Evolutionary conservation across 2,329 filamentous ascomycete genomes (phyloP).

Genomic region (Talaromyces sp.): DNA sequence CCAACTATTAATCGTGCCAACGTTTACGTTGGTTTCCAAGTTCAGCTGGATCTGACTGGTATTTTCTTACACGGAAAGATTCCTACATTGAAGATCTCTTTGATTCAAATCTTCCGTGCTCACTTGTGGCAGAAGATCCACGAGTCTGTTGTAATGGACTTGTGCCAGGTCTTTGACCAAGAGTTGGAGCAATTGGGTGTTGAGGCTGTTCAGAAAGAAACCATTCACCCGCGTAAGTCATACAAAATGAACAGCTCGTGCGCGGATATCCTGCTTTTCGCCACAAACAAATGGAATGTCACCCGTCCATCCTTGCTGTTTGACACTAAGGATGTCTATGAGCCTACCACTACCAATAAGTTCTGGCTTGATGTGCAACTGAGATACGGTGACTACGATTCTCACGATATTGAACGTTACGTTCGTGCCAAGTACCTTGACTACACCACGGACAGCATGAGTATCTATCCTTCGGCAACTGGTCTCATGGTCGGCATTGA

Average conservation of each 20-base stretch:
- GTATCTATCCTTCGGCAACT: conserved; percentile 95
- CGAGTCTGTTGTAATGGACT: conserved; percentile 97
- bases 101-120: conserved; percentile 98
- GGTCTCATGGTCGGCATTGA: conserved; percentile 98
- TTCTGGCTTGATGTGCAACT: conserved; percentile 99
- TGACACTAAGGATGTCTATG: conserved; percentile 94
- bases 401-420: conserved; percentile 97
- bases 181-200: conserved; percentile 94
- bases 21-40: conserved; percentile 99
- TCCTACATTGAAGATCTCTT: conserved; percentile 92
- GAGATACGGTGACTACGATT: conserved; percentile 97
- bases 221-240: conserved; percentile 96
- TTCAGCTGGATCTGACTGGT: conserved; percentile 94
- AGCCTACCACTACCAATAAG: conserved; percentile 93
- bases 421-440: conserved; percentile 97
- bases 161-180: conserved; percentile 98
- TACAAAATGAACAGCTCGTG: conserved; percentile 99
- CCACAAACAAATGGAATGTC: conserved; percentile 98
- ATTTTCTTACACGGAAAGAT: conserved; percentile 99
- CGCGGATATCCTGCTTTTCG: conserved; percentile 94
- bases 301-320: conserved; percentile 90
- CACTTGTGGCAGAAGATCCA: conserved; percentile 99
- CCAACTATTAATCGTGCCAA: conserved; percentile 92
- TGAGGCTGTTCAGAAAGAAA: conserved; percentile 98
- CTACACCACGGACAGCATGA: conserved; percentile 98